Evolutionary conservation across 306 rosid species (phyloP).

Genomic region (Dalbergia cultrata): DNA sequence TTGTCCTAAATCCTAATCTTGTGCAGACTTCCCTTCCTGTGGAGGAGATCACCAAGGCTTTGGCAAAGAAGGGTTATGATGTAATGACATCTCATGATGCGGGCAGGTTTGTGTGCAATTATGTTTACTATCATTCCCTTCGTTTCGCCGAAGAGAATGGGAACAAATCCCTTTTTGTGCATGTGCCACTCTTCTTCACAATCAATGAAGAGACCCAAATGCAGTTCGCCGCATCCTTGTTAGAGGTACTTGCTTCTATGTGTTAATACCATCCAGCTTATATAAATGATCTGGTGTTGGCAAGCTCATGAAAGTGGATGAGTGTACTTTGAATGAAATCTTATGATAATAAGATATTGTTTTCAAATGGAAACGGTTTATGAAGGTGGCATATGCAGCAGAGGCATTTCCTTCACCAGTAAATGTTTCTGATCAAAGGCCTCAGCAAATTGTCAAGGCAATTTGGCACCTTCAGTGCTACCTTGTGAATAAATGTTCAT

Average conservation of each 20-base stretch:
- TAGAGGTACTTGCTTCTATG: slow-evolving; percentile 77
- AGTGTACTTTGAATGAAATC: slow-evolving; percentile 29
- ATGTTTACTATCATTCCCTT: slow-evolving; percentile 95
- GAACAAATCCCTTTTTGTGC: slow-evolving; percentile 85
- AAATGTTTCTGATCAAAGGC: slow-evolving; percentile 29
- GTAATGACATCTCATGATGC: slow-evolving; percentile 93
- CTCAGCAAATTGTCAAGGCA: slow-evolving; percentile 1
- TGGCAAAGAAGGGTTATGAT: slow-evolving; percentile 78
- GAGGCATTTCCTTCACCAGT: slow-evolving; percentile 11
- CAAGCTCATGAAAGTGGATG: slow-evolving; percentile 40
- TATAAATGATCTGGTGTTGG: slow-evolving; percentile 11
- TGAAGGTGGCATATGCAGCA: slow-evolving; percentile 9
- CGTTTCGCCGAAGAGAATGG: slow-evolving; percentile 80
- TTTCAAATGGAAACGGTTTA: slow-evolving; percentile 14
- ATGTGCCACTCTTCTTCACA: slow-evolving; percentile 88
- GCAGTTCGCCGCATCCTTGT: slow-evolving; percentile 87
- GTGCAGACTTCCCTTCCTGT: slow-evolving; percentile 86
- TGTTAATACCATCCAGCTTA: slow-evolving; percentile 46
- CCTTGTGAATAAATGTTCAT: slow-evolving; percentile 31
- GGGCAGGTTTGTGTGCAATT: slow-evolving; percentile 96
- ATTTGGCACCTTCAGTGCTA: slow-evolving; percentile 17
- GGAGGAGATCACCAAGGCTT: slow-evolving; percentile 78
- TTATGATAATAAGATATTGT: slow-evolving; percentile 9
- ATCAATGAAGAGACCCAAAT: slow-evolving; percentile 87
- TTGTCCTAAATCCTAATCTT: not conserved